Conservation (phyloP, 1,284 basidiomycete genomes). For the Cystobasidiaceae sp. region DNA sequence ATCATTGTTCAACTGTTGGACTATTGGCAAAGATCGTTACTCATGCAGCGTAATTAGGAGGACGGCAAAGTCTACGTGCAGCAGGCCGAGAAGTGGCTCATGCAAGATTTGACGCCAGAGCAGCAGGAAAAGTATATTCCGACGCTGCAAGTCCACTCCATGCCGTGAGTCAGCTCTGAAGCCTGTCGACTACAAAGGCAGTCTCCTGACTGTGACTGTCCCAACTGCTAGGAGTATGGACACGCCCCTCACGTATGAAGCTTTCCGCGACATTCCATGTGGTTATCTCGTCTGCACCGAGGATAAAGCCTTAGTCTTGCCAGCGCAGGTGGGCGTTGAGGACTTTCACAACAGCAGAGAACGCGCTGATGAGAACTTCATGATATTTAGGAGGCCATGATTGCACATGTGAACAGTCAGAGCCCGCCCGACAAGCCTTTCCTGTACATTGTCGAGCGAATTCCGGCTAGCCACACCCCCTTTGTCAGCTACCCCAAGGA, state of each 20-base stretch:
- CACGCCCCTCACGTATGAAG: conserved; percentile 21
- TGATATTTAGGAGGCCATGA: conserved; percentile 24
- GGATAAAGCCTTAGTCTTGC: conserved; percentile 21
- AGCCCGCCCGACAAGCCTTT: no score
- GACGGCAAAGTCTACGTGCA: conserved; percentile 10
- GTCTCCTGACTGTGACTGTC: no score
- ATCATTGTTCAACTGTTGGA: no score
- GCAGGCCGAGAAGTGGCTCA: conserved; percentile 21
- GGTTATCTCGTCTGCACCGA: conserved; percentile 31
- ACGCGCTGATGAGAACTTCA: background rate
- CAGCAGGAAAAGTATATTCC: conserved; percentile 5
- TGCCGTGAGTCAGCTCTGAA: background rate
- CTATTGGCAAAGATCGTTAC: no score
- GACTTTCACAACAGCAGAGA: no score
- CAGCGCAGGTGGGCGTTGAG: background rate
- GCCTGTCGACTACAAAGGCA: background rate
- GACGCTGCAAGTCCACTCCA: conserved; percentile 12
- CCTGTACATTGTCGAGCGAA: conserved; percentile 19
- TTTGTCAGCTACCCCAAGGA: conserved; percentile 27
- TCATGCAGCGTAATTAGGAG: no score
- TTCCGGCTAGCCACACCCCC: conserved; percentile 23
- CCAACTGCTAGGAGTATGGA: no score
- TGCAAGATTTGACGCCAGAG: conserved; percentile 21
- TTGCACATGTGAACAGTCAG: no score
- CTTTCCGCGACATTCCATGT: conserved; percentile 27